Base-by-base conservation (phyloP, 176 grass and related monocot species). In the Juncus inflexus region DNA sequence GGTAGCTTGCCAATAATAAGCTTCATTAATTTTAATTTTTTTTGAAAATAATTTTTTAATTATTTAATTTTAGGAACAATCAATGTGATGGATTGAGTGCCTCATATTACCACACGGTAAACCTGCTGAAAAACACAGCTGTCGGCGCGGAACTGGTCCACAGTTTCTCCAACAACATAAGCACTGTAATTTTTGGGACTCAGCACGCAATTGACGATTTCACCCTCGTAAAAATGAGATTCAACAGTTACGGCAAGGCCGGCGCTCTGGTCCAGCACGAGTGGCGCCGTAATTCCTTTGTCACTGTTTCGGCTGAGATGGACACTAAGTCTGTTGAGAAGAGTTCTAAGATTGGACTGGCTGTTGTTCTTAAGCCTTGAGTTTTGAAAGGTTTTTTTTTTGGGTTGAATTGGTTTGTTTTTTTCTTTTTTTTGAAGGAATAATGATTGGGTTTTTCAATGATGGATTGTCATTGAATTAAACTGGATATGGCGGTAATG, bases 231-330 rank as follows among this genome's bases (percentile, higher is more conserved):
- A 95, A 95, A 75, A 82, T 82, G 63, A 79, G 90, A 63, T 76
- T 95, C 77, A 95, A 95, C 74, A 89, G 85, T 73, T 89, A 86
- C 68, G 90, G 90, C 74, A 89, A 81, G 76, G 90, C 85, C 52
- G 89, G 73, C 67, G 82, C 79, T 2, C 85, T 89, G 1, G 64
- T 89, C 38, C 90, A 89, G 82, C 85, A 95, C 65, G 82, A 79
- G 66, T 95, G 79, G 82, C 60, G 76, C 3, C 77, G 85, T 39
- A 83, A 86, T 10, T 89, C 85, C 0, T 57, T 95, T 3, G 0
- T 89, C 67, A 80, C 90, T 38, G 13, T 95, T 49, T 83, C 85
- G 12, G 85, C 76, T 50, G 90, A 95, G 77, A 80, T 82, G 0
- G 82, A 95, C 72, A 79, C 85, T 42, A 86, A 68, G 70, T 82